A percentile compares a stretch with the other conserved stretches of the same genome.
phyloP scores from a whole-genome alignment of 805 yeast genomes.

The Teunomyces pallodes region DNA sequence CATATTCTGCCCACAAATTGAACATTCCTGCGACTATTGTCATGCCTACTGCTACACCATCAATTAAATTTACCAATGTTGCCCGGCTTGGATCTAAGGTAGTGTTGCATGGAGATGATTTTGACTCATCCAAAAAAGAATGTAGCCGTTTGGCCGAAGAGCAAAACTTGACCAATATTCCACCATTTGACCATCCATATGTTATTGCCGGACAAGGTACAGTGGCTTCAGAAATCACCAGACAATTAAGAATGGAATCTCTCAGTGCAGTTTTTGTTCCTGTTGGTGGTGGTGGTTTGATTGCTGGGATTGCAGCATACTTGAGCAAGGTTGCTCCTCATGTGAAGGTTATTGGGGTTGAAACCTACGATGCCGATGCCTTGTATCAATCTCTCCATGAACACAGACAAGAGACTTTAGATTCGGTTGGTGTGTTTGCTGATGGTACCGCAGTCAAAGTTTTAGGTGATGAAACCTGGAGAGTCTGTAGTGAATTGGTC shows the following conservation, averaged over 20 bases:
- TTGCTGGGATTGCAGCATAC: conserved; percentile 88
- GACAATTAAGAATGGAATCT: conserved; percentile 77
- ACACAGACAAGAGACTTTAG: conserved; percentile 54
- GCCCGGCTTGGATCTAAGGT: conserved; percentile 92
- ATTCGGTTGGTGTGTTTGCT: conserved; percentile 91
- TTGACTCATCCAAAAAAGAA: conserved; percentile 91
- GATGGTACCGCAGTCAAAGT: conserved; percentile 96
- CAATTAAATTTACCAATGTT: conserved; percentile 90
- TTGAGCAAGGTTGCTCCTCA: conserved; percentile 97
- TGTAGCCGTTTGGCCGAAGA: conserved; percentile 69
- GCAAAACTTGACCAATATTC: conserved; percentile 80
- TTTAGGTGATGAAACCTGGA: conserved; percentile 88
- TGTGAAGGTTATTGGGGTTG: conserved; percentile 92
- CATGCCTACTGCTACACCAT: conserved; percentile 97
- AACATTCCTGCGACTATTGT: conserved; percentile 94
- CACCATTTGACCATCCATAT: conserved; percentile 98
- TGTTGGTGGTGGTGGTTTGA: conserved; percentile 96
- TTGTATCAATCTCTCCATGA: conserved; percentile 65
- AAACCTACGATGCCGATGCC: conserved; percentile 95
- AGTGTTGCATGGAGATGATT: conserved; percentile 89
- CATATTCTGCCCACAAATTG: conserved; percentile 80
- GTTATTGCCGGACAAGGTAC: conserved; percentile 99
- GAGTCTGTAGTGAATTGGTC: conserved; percentile 72
- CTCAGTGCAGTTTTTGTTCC: conserved; percentile 87
- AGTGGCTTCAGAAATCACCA: conserved; percentile 84